Conservation (phyloP, 2,329 filamentous ascomycete species). For the Aplosporella prunicola region DNA sequence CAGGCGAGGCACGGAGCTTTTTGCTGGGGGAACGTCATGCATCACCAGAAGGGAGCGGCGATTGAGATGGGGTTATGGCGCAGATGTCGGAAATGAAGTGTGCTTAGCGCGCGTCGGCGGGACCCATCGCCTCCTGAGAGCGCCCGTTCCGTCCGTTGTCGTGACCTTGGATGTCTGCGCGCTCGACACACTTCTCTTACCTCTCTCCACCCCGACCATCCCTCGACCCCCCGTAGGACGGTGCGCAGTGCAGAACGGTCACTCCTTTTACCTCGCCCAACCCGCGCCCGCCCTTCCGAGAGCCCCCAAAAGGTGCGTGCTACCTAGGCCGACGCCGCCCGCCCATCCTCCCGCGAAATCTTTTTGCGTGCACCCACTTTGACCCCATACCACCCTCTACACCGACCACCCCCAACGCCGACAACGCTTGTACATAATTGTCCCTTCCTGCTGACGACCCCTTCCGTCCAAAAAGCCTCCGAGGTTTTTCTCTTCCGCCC, state of each 20-base stretch:
- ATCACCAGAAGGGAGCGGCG: no score
- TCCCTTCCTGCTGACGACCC: neutral
- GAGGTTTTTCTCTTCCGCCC: no score
- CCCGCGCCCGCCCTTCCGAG: neutral
- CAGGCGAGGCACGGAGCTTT: no score
- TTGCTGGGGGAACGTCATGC: no score
- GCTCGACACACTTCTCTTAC: conserved; percentile 5
- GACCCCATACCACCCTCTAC: conserved; percentile 2
- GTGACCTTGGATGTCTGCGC: no score
- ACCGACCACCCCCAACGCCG: conserved; percentile 10
- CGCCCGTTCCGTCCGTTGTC: no score
- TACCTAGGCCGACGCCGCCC: conserved; percentile 6
- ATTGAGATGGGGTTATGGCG: no score
- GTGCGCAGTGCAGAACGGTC: conserved; percentile 10
- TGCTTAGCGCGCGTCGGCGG: conserved; percentile 8
- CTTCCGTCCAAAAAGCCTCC: neutral
- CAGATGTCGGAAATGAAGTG: conserved; percentile 11
- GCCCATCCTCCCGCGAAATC: conserved; percentile 10
- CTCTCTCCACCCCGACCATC: conserved; percentile 6
- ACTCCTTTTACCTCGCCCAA: conserved; percentile 6
- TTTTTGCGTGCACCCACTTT: conserved; percentile 12
- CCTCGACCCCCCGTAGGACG: neutral
- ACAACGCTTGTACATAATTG: conserved; percentile 12
- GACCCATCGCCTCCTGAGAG: conserved; percentile 11
- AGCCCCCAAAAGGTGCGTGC: conserved; percentile 4